Evolutionary conservation across 768 basidiomycete genomes (phyloP).

Genomic region (Boletus edulis): DNA sequence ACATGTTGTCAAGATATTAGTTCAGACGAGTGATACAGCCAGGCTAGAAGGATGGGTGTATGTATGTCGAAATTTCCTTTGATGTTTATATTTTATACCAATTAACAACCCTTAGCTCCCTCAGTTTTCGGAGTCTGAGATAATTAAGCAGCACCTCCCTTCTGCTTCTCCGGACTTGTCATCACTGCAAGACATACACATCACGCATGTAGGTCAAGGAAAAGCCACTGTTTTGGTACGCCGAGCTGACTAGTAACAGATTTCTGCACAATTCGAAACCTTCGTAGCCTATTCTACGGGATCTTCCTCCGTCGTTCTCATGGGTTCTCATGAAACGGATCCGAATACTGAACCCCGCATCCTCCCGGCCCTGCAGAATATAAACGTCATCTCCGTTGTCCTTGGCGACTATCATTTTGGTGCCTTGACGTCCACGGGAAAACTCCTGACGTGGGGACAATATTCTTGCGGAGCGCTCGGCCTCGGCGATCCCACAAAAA

Average conservation of each 20-base stretch:
- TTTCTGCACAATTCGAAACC: conserved; percentile 80
- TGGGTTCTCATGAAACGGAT: conserved; percentile 54
- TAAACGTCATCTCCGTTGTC: conserved; percentile 78
- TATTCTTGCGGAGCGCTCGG: conserved; percentile 83
- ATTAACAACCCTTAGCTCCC: conserved; percentile 52
- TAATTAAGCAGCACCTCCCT: conserved; percentile 43
- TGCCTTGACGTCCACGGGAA: conserved; percentile 76
- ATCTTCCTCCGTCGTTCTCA: conserved; percentile 66
- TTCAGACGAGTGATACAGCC: conserved; percentile 40
- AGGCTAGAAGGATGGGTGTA: conserved; percentile 63
- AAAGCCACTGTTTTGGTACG: background rate
- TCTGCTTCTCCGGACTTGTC: conserved; percentile 40
- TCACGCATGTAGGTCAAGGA: conserved; percentile 68
- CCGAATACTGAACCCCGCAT: conserved; percentile 51
- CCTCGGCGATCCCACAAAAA: conserved; percentile 65
- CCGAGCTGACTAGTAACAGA: conserved; percentile 38
- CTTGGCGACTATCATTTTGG: conserved; percentile 93
- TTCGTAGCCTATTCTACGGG: conserved; percentile 84
- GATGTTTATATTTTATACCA: background rate
- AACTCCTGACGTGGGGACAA: conserved; percentile 77
- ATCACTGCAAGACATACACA: conserved; percentile 50
- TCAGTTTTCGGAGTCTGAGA: conserved; percentile 62
- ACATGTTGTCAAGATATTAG: conserved; percentile 66
- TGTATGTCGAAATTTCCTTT: conserved; percentile 41
- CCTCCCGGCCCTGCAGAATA: conserved; percentile 72